Evolutionary conservation across 352 stramenopile genomes (phyloP).

Genomic region (Globisporangium heterothallicum): DNA sequence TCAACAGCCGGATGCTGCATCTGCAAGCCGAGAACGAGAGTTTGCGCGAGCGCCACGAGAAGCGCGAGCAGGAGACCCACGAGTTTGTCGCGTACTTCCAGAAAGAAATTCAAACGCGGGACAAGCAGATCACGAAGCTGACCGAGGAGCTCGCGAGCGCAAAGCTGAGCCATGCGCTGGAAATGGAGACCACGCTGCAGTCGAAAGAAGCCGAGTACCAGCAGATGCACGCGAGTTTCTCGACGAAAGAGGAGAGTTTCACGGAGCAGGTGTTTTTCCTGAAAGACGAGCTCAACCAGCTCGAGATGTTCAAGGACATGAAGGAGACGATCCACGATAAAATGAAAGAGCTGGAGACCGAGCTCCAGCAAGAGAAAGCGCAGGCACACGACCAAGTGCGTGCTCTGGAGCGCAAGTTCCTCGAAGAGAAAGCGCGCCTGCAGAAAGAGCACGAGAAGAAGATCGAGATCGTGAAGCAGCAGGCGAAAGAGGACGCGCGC

Average conservation of each 20-base stretch:
- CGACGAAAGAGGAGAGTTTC: conserved; percentile 45
- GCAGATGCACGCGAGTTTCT: conserved; percentile 37
- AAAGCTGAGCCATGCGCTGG: conserved; percentile 55
- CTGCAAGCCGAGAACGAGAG: conserved; percentile 77
- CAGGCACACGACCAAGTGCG: conserved; percentile 48
- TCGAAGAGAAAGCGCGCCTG: conserved; percentile 80
- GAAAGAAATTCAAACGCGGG: conserved; percentile 84
- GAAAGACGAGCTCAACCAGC: conserved; percentile 59
- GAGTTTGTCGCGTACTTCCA: conserved; percentile 95
- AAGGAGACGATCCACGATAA: conserved; percentile 54
- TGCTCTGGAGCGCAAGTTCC: conserved; percentile 81
- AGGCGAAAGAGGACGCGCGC: conserved; percentile 87
- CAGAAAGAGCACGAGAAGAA: conserved; percentile 84
- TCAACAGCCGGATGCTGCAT: conserved; percentile 53
- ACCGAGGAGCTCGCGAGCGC: conserved; percentile 73
- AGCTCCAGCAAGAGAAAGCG: conserved; percentile 50
- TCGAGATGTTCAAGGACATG: conserved; percentile 65
- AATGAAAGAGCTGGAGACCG: conserved; percentile 55
- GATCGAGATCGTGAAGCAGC: conserved; percentile 81
- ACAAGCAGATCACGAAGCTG: conserved; percentile 71
- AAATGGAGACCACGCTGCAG: conserved; percentile 44
- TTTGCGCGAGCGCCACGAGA: conserved; percentile 71
- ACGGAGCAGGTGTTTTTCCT: conserved; percentile 54
- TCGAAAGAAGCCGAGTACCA: conserved; percentile 40
- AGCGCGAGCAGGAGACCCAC: conserved; percentile 90